Percentiles rank a stretch among this genome's conserved stretches.
Evolutionary conservation across 1,284 basidiomycete species (phyloP).

Genomic region (Leccinum fallax): DNA sequence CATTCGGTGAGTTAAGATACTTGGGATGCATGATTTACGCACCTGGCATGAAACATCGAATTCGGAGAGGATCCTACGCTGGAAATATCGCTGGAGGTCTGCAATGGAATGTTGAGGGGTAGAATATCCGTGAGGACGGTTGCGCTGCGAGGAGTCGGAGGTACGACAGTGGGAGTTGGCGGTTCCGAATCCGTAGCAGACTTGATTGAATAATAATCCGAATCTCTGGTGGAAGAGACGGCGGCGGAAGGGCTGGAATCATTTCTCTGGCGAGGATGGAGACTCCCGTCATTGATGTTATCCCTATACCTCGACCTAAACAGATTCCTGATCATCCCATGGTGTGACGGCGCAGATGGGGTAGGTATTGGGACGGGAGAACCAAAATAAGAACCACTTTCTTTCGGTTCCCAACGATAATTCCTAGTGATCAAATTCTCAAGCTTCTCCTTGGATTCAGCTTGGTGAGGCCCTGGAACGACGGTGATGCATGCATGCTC

Average conservation of each 20-base stretch:
- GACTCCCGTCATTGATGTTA: neutral
- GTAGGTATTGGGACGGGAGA: neutral
- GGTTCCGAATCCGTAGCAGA: conserved; percentile 14
- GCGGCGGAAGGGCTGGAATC: neutral
- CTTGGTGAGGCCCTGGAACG: conserved; percentile 5
- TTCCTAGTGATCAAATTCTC: conserved; percentile 12
- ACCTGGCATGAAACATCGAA: conserved; percentile 20
- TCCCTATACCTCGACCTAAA: neutral
- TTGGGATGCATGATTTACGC: neutral
- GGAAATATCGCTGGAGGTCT: conserved; percentile 11
- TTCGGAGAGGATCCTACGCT: conserved; percentile 6
- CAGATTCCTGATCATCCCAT: neutral
- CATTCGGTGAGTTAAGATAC: conserved; percentile 5
- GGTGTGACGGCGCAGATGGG: neutral
- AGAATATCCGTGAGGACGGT: neutral
- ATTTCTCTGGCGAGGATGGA: neutral
- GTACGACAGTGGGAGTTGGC: conserved; percentile 14
- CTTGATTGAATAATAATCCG: conserved; percentile 7
- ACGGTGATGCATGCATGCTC: conserved; percentile 30
- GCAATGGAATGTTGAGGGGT: neutral
- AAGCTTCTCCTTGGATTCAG: conserved; percentile 21
- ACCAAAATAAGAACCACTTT: conserved; percentile 21
- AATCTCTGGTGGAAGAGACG: neutral
- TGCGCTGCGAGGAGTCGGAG: conserved; percentile 10
- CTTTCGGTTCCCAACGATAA: conserved; percentile 12